Evolutionary conservation across 2,329 filamentous ascomycete genomes (phyloP), one percentile per base, ranked within the genome.

Genomic region (Exophiala dermatitidis): DNA sequence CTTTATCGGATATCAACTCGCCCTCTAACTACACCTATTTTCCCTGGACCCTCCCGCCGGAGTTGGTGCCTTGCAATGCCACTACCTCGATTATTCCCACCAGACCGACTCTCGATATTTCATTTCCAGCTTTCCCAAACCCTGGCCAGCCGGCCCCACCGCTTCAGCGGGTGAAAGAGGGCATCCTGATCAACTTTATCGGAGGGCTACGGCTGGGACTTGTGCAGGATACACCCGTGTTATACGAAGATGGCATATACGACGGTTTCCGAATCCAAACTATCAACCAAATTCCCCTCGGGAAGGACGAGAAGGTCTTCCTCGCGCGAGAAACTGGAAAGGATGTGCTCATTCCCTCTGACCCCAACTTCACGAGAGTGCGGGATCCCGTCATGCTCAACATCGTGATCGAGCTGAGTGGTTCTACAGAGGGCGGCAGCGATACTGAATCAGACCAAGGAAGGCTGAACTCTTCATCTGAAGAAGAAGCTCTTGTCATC

Each of bases 1-100:
- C 75, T 5, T 61, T 77, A 30, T 74, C 76, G 5, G 80, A 78
- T 65, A 70, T 76, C 51, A 72, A 66, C 55, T 84, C 83, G 9
- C 80, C 80, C 4, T 83, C 82, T 0, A 95, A 95, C 63, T 84
- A 90, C 67, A 91, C 86, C 0, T 84, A 88, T 63, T 97, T 90
- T 65, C 93, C 93, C 0, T 97, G 91, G 91, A 97, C 93, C 0
- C 73, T 98, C 0, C 91, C 93, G 0, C 74, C 76, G 1, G 77
- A 81, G 29, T 76, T 95, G 62, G 77, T 96, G 2, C 89, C 90
- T 0, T 70, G 73, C 6, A 82, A 94, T 63, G 91, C 86, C 0
- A 85, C 78, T n/a, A 95, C 88, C 61, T 78, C 84, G 3, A 81
- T 80, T 8, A 84, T 95, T 60, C 77, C 82, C 3, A 76, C 83